phyloP scores from a whole-genome alignment of 1,284 basidiomycete species.

The Trametes hirsuta region DNA sequence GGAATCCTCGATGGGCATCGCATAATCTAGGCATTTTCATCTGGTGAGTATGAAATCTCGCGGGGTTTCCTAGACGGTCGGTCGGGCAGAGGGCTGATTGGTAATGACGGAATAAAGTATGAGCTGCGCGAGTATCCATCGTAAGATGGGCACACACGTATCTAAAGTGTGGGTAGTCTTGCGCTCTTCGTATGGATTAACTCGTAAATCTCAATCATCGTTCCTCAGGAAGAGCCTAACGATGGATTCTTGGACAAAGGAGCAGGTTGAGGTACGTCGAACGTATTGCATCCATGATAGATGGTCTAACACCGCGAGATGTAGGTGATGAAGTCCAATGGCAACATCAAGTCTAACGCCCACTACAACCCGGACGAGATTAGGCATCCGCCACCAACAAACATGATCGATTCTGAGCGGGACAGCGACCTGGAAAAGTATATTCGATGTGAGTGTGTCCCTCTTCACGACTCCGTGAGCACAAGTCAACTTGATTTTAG shows the following conservation, averaged over 20 bases:
- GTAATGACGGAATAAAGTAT: constrained; percentile 48
- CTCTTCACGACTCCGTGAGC: neutral
- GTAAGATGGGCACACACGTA: constrained; percentile 87
- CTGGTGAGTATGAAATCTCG: constrained; percentile 52
- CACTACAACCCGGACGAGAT: constrained; percentile 78
- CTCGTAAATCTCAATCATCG: neutral
- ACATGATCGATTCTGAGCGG: constrained; percentile 75
- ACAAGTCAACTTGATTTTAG: constrained; percentile 38
- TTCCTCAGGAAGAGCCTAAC: constrained; percentile 76
- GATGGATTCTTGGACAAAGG: constrained; percentile 83
- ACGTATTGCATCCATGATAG: neutral
- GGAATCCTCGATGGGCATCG: constrained; percentile 82
- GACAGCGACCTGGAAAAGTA: constrained; percentile 86
- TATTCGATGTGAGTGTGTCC: constrained; percentile 64
- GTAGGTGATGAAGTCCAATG: constrained; percentile 73
- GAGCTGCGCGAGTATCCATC: constrained; percentile 83
- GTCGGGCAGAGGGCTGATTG: neutral
- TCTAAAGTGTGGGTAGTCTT: constrained; percentile 73
- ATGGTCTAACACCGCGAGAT: neutral
- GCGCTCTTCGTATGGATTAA: neutral
- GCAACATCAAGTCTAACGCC: constrained; percentile 77
- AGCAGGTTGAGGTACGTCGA: constrained; percentile 76
- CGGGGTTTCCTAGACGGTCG: neutral
- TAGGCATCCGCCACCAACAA: constrained; percentile 77
- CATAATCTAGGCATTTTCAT: constrained; percentile 82